Conservation (phyloP, 768 basidiomycete species). For the Agrocybe praecox region DNA sequence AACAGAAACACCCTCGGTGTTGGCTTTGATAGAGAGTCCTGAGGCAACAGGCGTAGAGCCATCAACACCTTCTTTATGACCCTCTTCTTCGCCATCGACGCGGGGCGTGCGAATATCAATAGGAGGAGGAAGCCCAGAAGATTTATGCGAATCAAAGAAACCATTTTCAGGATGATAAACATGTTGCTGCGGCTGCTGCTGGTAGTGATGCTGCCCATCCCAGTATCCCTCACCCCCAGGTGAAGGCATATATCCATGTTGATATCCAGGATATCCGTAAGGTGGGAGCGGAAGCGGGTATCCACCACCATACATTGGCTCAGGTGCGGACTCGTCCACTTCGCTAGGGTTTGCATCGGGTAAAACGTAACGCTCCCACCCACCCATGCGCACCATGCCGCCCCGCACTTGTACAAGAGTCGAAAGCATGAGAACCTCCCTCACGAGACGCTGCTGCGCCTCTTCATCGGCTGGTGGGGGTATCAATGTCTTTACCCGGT, state of each 20-base stretch:
- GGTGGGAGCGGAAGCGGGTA: background rate
- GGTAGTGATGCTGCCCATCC: background rate
- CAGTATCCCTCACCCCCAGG: background rate
- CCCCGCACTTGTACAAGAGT: constrained; percentile 68
- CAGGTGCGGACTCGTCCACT: background rate
- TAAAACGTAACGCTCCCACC: constrained; percentile 64
- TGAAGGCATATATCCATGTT: background rate
- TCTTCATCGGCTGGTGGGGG: background rate
- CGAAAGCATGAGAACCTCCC: constrained; percentile 71
- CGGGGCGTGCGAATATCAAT: background rate
- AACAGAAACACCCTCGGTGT: background rate
- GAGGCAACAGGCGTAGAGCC: background rate
- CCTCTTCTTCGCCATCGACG: background rate
- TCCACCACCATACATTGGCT: background rate
- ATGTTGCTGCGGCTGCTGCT: background rate
- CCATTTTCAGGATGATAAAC: background rate
- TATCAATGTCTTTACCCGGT: constrained; percentile 75
- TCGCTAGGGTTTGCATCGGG: constrained; percentile 60
- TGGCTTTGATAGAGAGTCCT: background rate
- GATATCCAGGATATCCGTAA: background rate
- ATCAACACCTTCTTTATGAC: background rate
- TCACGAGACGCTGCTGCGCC: constrained; percentile 56
- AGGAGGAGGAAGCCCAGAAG: background rate
- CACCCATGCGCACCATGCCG: constrained; percentile 69
- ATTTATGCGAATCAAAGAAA: background rate